phyloP scores from a whole-genome alignment of 306 rosid species.

The Fragaria nilgerrensis region DNA sequence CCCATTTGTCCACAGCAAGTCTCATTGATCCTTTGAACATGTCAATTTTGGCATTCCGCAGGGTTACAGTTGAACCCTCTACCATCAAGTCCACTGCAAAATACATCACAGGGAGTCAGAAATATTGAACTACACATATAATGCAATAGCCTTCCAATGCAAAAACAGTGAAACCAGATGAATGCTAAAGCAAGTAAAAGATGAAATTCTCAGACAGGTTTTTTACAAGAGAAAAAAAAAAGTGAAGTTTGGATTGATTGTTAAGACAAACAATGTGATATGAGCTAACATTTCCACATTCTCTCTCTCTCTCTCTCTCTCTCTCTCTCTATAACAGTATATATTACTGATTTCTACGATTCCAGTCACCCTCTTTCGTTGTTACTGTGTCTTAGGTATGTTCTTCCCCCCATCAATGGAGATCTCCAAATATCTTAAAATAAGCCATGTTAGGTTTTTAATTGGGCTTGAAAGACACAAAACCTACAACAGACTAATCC shows the following conservation, averaged over 20 bases:
- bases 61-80: slow-evolving; percentile 38
- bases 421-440: background rate
- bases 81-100: slow-evolving; percentile 38
- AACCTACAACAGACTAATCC: background rate
- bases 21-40: slow-evolving; percentile 51
- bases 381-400: background rate
- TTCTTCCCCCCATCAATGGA: background rate
- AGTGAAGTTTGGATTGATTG: background rate
- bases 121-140: background rate
- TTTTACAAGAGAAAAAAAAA: background rate
- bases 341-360: background rate
- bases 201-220: background rate
- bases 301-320: background rate
- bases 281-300: background rate
- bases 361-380: background rate
- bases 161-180: background rate
- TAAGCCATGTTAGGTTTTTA: background rate
- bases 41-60: slow-evolving; percentile 43
- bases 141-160: background rate
- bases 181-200: background rate
- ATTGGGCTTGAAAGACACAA: background rate
- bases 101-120: background rate
- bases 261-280: background rate
- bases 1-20: slow-evolving; percentile 52
- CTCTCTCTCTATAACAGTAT: background rate